Conservation (phyloP, 129 eudicot species). For the Flaveria trinervia region DNA sequence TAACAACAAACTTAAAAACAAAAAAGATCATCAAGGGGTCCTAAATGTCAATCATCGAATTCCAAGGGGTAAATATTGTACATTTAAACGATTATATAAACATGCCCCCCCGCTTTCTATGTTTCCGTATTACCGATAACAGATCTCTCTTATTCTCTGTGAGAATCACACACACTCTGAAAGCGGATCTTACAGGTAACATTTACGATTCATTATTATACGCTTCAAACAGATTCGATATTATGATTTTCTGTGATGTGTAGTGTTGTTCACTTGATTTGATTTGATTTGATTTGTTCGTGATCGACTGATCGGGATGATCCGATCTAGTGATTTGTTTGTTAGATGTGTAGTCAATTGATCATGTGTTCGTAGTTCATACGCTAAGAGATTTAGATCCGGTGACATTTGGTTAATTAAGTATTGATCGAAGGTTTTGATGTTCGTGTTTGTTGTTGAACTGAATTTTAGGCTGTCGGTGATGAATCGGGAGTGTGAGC, state of each 20-base stretch:
- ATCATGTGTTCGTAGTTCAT: neutral
- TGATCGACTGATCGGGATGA: neutral
- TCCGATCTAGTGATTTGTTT: constrained; percentile 2
- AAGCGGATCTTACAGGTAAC: constrained; percentile 32
- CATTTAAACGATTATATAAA: constrained; percentile 33
- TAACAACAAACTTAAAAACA: neutral
- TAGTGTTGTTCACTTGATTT: neutral
- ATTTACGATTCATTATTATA: constrained; percentile 23
- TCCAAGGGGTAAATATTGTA: constrained; percentile 35
- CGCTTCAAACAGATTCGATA: neutral
- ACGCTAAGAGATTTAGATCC: constrained; percentile 18
- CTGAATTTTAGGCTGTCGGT: constrained; percentile 29
- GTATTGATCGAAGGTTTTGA: constrained; percentile 4
- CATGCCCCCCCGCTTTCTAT: constrained; percentile 30
- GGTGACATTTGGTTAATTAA: constrained; percentile 16
- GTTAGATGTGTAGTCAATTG: neutral
- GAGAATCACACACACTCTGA: constrained; percentile 13
- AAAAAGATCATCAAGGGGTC: constrained; percentile 6
- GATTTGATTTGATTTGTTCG: neutral
- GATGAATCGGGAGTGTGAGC: neutral
- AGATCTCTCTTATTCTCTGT: constrained; percentile 18
- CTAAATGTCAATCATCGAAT: constrained; percentile 5
- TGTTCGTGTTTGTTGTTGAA: constrained; percentile 12
- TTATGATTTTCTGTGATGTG: neutral
- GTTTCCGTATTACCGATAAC: constrained; percentile 28